phyloP scores from a whole-genome alignment of 1,284 basidiomycete species.

The Cerioporus squamosus region DNA sequence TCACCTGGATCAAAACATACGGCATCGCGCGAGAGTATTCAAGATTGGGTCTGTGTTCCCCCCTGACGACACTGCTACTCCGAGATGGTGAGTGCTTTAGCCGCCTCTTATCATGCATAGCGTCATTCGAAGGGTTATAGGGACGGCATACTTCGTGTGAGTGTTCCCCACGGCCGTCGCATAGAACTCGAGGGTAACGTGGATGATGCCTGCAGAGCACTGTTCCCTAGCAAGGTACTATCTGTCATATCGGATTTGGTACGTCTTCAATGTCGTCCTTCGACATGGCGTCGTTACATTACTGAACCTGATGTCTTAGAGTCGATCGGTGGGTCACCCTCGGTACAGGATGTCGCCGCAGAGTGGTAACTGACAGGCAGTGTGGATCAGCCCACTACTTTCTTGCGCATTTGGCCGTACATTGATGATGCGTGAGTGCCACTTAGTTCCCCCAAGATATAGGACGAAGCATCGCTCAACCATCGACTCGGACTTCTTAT shows the following conservation, averaged over 20 bases:
- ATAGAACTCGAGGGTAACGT: neutral
- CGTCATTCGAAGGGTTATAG: neutral
- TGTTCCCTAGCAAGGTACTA: conserved; percentile 8
- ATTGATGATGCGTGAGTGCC: conserved; percentile 14
- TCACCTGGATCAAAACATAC: conserved; percentile 16
- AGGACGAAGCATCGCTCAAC: no score
- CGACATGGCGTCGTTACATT: no score
- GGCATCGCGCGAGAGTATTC: neutral
- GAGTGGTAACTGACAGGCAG: no score
- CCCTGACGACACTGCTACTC: conserved; percentile 10
- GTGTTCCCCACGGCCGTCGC: no score
- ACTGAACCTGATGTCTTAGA: no score
- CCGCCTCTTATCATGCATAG: neutral
- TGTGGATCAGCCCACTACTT: neutral
- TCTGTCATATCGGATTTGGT: conserved; percentile 9
- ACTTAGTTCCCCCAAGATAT: no score
- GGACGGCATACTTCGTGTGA: no score
- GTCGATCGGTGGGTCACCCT: neutral
- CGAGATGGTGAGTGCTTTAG: conserved; percentile 14
- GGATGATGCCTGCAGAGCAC: neutral
- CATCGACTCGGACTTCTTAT: no score
- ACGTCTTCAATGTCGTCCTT: neutral
- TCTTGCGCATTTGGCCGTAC: conserved; percentile 16
- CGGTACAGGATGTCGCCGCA: no score
- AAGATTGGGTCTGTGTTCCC: neutral